A percentile compares a stretch with the other conserved stretches of the same genome.
Conservation (phyloP, 306 rosid species). For the Trifolium pratense region DNA sequence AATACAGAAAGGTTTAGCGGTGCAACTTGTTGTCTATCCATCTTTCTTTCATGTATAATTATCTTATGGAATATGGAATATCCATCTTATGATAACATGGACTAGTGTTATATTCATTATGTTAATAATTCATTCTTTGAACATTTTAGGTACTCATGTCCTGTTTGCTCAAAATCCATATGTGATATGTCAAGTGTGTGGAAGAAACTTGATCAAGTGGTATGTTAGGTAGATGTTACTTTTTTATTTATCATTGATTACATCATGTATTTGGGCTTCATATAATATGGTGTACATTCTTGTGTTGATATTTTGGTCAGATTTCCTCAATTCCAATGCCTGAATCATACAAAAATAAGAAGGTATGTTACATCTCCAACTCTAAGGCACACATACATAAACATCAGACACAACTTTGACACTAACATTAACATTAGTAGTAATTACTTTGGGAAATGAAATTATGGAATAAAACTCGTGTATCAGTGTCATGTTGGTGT, state of each 20-base stretch:
- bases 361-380: conserved; percentile 46
- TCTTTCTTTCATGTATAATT: too few species aligned
- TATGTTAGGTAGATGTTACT: conserved; percentile 25
- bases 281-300: conserved; percentile 39
- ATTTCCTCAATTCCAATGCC: conserved; percentile 76
- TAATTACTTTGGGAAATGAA: too few species aligned
- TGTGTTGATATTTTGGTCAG: conserved; percentile 45
- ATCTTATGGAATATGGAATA: not conserved
- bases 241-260: not conserved
- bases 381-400: not conserved
- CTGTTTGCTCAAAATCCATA: conserved; percentile 78
- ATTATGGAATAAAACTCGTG: too few species aligned
- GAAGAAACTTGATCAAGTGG: conserved; percentile 74
- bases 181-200: conserved; percentile 68
- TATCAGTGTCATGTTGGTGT: too few species aligned
- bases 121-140: conserved; percentile 14
- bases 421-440: not conserved
- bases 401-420: not conserved
- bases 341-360: conserved; percentile 53
- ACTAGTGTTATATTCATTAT: not conserved
- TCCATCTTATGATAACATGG: not conserved
- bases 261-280: not conserved
- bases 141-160: conserved; percentile 68
- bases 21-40: too few species aligned
- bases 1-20: too few species aligned